Evolutionary conservation across 257 asterid species (phyloP).

Genomic region (Salvia rosmarinus): DNA sequence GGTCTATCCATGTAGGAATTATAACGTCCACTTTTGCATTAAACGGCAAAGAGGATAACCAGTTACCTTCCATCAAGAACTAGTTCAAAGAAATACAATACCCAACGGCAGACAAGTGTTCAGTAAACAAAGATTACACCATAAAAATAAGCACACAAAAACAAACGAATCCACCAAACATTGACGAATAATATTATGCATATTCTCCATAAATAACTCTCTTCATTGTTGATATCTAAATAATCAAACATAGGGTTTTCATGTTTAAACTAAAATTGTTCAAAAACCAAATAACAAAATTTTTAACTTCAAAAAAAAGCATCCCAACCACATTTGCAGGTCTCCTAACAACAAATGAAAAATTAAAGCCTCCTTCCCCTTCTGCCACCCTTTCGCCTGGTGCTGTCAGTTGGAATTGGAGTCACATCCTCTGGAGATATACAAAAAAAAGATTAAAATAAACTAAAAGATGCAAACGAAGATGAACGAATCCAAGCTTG

Average conservation of each 20-base stretch:
- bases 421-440: conserved; percentile 63
- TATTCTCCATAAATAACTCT: background rate
- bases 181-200: background rate
- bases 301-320: conserved; percentile 11
- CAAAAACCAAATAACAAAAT: conserved; percentile 32
- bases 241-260: conserved; percentile 34
- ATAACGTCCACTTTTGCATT: too few relatives aligned
- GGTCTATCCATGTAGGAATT: too few relatives aligned
- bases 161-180: background rate
- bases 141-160: too few relatives aligned
- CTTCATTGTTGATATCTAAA: background rate
- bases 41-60: too few relatives aligned
- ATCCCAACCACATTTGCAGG: conserved; percentile 27
- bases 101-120: too few relatives aligned
- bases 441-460: background rate
- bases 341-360: background rate
- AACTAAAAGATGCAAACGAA: background rate
- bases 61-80: too few relatives aligned
- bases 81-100: too few relatives aligned
- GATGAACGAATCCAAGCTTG: background rate
- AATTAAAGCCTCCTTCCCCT: conserved; percentile 73
- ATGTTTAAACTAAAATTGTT: conserved; percentile 16
- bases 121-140: too few relatives aligned
- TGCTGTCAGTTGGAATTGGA: conserved; percentile 77
- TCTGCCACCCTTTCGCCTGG: conserved; percentile 73